Percentiles rank a stretch among this genome's conserved stretches.
These are phyloP conservation scores for Microstegium vimineum DNA, from an alignment of 176 grass and related monocot genomes.

Conservation along the genomic window DNA sequence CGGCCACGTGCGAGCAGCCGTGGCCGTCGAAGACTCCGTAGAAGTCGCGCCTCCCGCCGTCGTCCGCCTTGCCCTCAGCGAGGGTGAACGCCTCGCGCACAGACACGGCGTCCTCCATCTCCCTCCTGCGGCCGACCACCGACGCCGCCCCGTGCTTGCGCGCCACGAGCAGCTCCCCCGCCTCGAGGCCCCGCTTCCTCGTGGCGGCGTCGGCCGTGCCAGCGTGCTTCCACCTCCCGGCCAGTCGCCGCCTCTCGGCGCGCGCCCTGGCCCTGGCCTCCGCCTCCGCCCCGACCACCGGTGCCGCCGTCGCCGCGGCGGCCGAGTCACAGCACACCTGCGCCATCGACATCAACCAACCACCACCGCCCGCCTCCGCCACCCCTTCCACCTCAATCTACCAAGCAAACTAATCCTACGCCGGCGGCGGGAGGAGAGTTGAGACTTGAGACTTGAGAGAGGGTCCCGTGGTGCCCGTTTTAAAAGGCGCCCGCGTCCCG, in stretches of 20 bases:
- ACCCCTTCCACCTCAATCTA: not conserved
- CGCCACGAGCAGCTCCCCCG: not conserved
- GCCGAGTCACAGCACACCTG: slow-evolving; percentile 47
- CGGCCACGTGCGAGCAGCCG: slow-evolving; percentile 64
- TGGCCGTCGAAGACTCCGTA: slow-evolving; percentile 48
- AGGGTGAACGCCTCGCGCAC: slow-evolving; percentile 26
- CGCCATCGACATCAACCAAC: slow-evolving; percentile 46
- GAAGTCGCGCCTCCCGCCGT: slow-evolving; percentile 13
- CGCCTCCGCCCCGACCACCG: slow-evolving; percentile 4
- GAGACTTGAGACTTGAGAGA: not conserved
- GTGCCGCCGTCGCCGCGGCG: not conserved
- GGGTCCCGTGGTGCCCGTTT: not conserved
- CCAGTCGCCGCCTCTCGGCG: slow-evolving; percentile 4
- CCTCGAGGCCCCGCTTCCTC: slow-evolving; percentile 26
- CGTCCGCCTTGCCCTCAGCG: not conserved
- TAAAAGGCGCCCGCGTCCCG: too few species aligned
- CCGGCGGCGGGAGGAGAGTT: not conserved
- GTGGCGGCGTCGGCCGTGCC: not conserved
- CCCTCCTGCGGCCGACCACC: slow-evolving; percentile 31
- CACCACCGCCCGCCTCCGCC: not conserved
- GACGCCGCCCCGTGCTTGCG: slow-evolving; percentile 27
- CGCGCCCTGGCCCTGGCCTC: slow-evolving; percentile 39
- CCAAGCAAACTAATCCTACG: not conserved
- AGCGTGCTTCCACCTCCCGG: slow-evolving; percentile 17
- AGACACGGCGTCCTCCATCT: slow-evolving; percentile 69